Conservation (phyloP, 441 rosid species). For the Populus tomentosa region DNA sequence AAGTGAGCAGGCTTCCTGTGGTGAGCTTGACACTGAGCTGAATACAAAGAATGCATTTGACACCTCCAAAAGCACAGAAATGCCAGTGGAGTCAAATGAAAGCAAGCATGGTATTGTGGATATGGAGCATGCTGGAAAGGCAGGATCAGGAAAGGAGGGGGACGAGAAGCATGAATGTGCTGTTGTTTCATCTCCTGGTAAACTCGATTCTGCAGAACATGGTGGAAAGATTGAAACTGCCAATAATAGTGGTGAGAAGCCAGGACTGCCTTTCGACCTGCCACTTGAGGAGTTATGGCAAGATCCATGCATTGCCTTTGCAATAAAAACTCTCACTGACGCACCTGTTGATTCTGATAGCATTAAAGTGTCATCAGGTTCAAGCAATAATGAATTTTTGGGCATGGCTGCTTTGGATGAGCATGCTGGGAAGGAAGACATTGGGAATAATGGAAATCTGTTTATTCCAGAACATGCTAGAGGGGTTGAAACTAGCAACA, state of each 20-base stretch:
- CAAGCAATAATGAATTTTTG: constrained; percentile 26
- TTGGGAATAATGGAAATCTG: constrained; percentile 9
- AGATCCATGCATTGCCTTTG: constrained; percentile 99
- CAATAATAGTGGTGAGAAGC: constrained; percentile 23
- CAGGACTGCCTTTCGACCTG: constrained; percentile 33
- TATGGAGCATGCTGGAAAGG: constrained; percentile 17
- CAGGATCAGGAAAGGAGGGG: constrained; percentile 6
- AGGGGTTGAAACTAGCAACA: constrained; percentile 20
- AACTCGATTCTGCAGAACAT: constrained; percentile 3
- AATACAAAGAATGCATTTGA: constrained; percentile 14
- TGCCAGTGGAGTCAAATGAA: constrained; percentile 9
- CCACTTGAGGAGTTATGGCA: constrained; percentile 69
- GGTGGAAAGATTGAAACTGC: constrained; percentile 15
- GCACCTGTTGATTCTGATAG: constrained; percentile 38
- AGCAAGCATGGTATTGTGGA: constrained; percentile 21
- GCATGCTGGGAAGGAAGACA: constrained; percentile 17
- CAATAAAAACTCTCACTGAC: constrained; percentile 87
- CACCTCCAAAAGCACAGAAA: constrained; percentile 10
- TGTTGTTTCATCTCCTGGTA: not conserved
- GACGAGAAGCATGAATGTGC: not conserved
- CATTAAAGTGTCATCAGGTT: constrained; percentile 33
- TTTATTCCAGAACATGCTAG: constrained; percentile 12
- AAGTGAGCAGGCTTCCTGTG: constrained; percentile 14
- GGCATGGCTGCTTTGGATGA: constrained; percentile 20
- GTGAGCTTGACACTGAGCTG: constrained; percentile 8